A percentile compares a stretch with the other conserved stretches of the same genome.
These are phyloP conservation scores for Escallonia rubra DNA, from an alignment of 129 eudicot species.

Conservation along the genomic window DNA sequence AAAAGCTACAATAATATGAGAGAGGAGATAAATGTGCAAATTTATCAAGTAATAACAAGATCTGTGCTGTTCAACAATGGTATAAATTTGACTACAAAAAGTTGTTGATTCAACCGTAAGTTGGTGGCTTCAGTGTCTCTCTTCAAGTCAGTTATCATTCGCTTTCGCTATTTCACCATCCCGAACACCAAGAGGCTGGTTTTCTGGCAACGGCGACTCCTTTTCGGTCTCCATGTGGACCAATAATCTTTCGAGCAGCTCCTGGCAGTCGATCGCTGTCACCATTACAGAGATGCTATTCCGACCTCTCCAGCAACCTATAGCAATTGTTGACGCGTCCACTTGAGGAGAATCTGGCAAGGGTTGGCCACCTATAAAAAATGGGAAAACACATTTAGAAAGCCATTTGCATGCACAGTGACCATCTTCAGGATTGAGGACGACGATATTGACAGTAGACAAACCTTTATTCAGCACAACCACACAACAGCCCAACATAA, in stretches of 20 bases:
- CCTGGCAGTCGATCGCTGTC: constrained; percentile 74
- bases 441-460: constrained; percentile 2
- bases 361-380: constrained; percentile 37
- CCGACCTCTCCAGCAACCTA: constrained; percentile 98
- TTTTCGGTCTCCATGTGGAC: constrained; percentile 24
- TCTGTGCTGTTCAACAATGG: too few relatives aligned
- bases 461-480: constrained; percentile 75
- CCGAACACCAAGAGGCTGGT: constrained; percentile 3
- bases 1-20: not conserved
- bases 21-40: not conserved
- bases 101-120: not conserved
- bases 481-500: constrained; percentile 78
- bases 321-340: constrained; percentile 64
- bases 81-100: too few relatives aligned
- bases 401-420: not conserved
- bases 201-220: constrained; percentile 13
- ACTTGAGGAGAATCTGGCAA: constrained; percentile 31
- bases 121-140: constrained; percentile 8
- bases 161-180: constrained; percentile 13
- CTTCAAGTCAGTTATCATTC: constrained; percentile 24
- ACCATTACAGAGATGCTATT: constrained; percentile 83
- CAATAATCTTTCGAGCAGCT: constrained; percentile 67
- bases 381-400: not conserved
- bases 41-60: not conserved
- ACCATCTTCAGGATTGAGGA: not conserved